Percentiles rank a stretch among this genome's conserved stretches.
Evolutionary conservation across 2,329 filamentous ascomycete genomes (phyloP).

Genomic region (Penicillium frequentans): DNA sequence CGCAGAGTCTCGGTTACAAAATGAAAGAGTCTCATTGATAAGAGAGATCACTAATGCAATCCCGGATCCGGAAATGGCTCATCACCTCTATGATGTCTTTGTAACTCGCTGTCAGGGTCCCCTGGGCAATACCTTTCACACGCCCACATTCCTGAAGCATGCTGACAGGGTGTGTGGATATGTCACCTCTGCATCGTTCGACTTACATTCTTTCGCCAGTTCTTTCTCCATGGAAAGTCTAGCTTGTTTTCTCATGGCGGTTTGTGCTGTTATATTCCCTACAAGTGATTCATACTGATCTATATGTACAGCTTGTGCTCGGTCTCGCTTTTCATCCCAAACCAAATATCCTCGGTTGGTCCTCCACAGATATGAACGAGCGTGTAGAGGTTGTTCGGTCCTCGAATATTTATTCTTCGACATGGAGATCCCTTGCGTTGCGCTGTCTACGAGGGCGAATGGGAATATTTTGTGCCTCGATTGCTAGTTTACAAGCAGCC

Average conservation of each 20-base stretch:
- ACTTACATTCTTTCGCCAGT: not conserved
- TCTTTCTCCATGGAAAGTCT: slow-evolving; percentile 2
- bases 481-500: slow-evolving; percentile 12
- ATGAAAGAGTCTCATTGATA: not conserved
- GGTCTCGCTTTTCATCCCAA: slow-evolving; percentile 9
- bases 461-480: slow-evolving; percentile 14
- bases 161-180: not conserved
- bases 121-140: slow-evolving; percentile 11
- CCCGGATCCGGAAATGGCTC: slow-evolving; percentile 4
- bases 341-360: not conserved
- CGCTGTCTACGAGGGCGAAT: slow-evolving; percentile 13
- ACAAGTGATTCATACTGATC: not conserved
- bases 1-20: not conserved
- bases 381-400: slow-evolving; percentile 4
- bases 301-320: slow-evolving; percentile 4
- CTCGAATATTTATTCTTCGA: not conserved
- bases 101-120: slow-evolving; percentile 11
- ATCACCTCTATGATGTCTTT: slow-evolving; percentile 7
- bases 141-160: slow-evolving; percentile 6
- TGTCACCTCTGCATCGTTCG: not conserved
- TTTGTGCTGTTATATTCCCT: not conserved
- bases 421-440: slow-evolving; percentile 6
- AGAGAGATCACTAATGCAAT: slow-evolving; percentile 1
- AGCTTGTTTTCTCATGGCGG: slow-evolving; percentile 6
- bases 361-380: not conserved